Conservation (phyloP, 495 filamentous ascomycete species). For the Xylona heveae region DNA sequence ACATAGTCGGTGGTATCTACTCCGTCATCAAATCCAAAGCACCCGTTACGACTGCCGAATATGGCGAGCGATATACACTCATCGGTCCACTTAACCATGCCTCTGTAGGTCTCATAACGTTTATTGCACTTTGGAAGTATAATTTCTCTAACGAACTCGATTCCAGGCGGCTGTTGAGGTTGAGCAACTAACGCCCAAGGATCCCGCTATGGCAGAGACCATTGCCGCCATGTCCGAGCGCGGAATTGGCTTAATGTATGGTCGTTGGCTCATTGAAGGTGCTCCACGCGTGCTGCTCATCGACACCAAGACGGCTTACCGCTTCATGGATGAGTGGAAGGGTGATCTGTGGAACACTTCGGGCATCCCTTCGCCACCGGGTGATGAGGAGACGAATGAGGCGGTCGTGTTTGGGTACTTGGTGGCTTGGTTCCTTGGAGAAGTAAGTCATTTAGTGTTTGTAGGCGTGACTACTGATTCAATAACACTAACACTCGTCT, state of each 20-base stretch:
- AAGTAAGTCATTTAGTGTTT: constrained; percentile 34
- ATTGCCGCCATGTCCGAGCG: constrained; percentile 79
- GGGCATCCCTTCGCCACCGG: constrained; percentile 78
- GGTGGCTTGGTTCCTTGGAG: constrained; percentile 94
- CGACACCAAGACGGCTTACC: constrained; percentile 81
- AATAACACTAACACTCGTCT: constrained; percentile 5
- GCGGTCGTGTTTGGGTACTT: constrained; percentile 95
- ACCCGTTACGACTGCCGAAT: constrained; percentile 90
- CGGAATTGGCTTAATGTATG: constrained; percentile 79
- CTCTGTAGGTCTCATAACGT: constrained; percentile 35
- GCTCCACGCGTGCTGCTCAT: constrained; percentile 86
- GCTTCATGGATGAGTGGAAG: constrained; percentile 92
- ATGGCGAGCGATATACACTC: constrained; percentile 91
- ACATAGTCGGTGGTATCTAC: constrained; percentile 89
- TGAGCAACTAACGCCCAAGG: constrained; percentile 70
- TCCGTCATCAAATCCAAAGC: constrained; percentile 98
- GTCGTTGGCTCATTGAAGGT: constrained; percentile 93
- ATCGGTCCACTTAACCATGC: constrained; percentile 84
- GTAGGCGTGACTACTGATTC: neutral
- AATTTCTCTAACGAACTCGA: too few species aligned
- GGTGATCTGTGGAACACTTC: constrained; percentile 81
- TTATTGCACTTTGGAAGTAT: too few species aligned
- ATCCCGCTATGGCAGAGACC: constrained; percentile 56
- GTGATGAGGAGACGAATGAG: constrained; percentile 91
- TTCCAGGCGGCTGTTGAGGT: constrained; percentile 80